Conservation (phyloP, 2,329 filamentous ascomycete genomes). For the Apiospora hydei region DNA sequence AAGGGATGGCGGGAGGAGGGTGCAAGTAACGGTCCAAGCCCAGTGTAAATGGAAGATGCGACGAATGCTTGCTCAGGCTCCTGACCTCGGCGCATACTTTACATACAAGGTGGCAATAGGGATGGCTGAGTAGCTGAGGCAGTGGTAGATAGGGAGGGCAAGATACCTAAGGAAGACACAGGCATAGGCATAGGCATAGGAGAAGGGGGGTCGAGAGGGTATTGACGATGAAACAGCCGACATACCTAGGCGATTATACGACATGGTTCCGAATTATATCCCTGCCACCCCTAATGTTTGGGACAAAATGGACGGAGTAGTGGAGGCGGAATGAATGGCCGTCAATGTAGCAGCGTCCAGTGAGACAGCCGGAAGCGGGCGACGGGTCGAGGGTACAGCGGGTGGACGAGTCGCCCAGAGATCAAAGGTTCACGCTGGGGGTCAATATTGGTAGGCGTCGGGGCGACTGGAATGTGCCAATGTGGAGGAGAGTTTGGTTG, state of each 20-base stretch:
- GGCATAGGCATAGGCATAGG: conserved; percentile 8
- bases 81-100: conserved; percentile 6
- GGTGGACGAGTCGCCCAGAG: not conserved
- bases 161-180: not conserved
- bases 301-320: conserved; percentile 9
- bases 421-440: not conserved
- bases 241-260: conserved; percentile 24
- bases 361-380: conserved; percentile 1
- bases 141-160: not conserved
- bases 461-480: conserved; percentile 19
- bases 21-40: not conserved
- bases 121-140: not conserved
- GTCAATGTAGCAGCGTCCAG: not conserved
- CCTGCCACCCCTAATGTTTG: conserved; percentile 20
- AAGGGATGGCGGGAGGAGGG: not conserved
- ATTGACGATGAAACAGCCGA: conserved; percentile 22
- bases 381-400: not conserved
- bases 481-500: conserved; percentile 5
- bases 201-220: conserved; percentile 8
- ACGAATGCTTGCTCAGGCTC: not conserved
- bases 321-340: conserved; percentile 7
- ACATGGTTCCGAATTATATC: conserved; percentile 22
- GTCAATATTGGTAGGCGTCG: not conserved
- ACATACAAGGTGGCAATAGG: not conserved
- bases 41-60: not conserved